A percentile compares a stretch with the other conserved stretches of the same genome.
These are phyloP conservation scores for Aspergillus campestris DNA, from an alignment of 495 filamentous ascomycete genomes.

Conservation along the genomic window DNA sequence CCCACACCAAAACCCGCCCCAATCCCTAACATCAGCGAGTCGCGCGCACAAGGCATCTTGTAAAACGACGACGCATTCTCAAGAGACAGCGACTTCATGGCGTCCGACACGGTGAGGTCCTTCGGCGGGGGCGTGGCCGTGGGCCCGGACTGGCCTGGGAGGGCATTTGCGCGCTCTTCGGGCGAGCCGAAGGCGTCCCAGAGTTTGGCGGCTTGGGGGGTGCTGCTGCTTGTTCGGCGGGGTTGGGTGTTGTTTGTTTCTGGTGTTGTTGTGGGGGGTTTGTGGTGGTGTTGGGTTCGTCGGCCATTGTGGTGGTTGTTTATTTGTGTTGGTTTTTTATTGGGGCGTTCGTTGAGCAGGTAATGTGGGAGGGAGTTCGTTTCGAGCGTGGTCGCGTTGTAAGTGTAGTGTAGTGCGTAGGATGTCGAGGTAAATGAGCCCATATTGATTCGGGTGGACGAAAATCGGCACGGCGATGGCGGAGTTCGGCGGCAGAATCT, in stretches of 20 bases:
- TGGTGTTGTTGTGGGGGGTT: conserved; percentile 7
- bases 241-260: conserved; percentile 18
- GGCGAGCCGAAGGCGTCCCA: conserved; percentile 45
- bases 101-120: conserved; percentile 50
- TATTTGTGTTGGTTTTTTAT: no score
- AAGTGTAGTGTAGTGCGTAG: no score
- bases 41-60: conserved; percentile 74
- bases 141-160: conserved; percentile 32
- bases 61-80: conserved; percentile 67
- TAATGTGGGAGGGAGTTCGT: no score
- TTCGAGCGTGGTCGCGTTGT: no score
- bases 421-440: no score
- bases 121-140: conserved; percentile 36
- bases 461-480: no score
- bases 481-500: no score
- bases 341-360: no score
- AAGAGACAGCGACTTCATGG: conserved; percentile 53
- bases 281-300: conserved; percentile 2
- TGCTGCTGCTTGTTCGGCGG: conserved; percentile 27
- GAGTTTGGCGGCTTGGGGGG: conserved; percentile 40
- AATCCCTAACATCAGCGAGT: conserved; percentile 76
- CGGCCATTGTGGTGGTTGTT: no score
- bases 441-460: no score
- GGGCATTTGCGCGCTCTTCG: conserved; percentile 42
- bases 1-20: conserved; percentile 66